phyloP scores from a whole-genome alignment of 202 grass and related monocot genomes.

The Eragrostis tef region DNA sequence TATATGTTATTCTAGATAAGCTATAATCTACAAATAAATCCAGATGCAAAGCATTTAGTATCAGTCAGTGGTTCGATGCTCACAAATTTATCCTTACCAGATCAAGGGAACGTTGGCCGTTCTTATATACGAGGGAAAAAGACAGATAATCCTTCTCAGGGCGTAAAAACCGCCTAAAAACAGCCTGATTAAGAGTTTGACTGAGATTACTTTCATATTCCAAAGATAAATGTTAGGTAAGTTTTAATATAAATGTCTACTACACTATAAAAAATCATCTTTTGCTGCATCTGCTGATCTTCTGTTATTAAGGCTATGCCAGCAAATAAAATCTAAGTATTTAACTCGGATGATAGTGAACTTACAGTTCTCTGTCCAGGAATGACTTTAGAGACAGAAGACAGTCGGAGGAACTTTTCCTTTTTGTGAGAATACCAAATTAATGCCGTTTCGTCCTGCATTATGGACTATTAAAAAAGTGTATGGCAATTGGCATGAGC shows the following conservation, averaged over 20 bases:
- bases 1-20: slow-evolving; percentile 28
- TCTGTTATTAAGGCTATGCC: not conserved
- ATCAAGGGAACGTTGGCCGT: slow-evolving; percentile 76
- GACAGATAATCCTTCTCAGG: slow-evolving; percentile 87
- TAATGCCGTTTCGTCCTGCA: slow-evolving; percentile 72
- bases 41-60: slow-evolving; percentile 16
- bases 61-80: not conserved
- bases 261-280: not conserved
- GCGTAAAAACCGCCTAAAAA: slow-evolving; percentile 77
- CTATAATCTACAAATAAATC: slow-evolving; percentile 29
- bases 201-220: not conserved
- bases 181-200: slow-evolving; percentile 50
- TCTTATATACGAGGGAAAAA: slow-evolving; percentile 91
- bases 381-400: slow-evolving; percentile 73
- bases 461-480: not conserved
- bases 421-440: slow-evolving; percentile 78
- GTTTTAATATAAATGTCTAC: not conserved
- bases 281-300: not conserved
- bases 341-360: slow-evolving; percentile 26
- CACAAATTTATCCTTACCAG: slow-evolving; percentile 54
- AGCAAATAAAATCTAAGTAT: not conserved
- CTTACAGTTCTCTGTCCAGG: slow-evolving; percentile 95
- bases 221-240: slow-evolving; percentile 21
- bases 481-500: not conserved
- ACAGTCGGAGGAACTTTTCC: slow-evolving; percentile 73